Percentiles rank a stretch among this genome's conserved stretches.
phyloP scores from a whole-genome alignment of 2,329 filamentous ascomycete species.

The Epichloe elymi region DNA sequence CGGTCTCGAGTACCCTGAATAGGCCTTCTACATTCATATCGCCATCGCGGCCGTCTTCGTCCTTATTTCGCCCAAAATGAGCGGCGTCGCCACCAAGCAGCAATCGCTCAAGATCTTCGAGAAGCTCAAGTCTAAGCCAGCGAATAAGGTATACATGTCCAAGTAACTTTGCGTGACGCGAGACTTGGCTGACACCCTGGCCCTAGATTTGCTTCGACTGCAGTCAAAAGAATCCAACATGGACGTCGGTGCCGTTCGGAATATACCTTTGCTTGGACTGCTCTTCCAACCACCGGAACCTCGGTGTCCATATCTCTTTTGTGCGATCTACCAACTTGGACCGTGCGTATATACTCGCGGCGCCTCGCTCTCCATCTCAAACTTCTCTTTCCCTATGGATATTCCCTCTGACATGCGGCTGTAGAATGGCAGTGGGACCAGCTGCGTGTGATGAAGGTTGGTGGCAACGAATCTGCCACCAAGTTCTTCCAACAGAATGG shows the following conservation, averaged over 20 bases:
- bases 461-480: constrained; percentile 93
- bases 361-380: too few species aligned
- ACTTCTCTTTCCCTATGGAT: too few species aligned
- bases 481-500: constrained; percentile 98
- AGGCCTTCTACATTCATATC: background rate
- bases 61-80: constrained; percentile 34
- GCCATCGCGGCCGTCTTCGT: background rate
- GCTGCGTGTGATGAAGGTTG: constrained; percentile 92
- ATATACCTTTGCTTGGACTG: constrained; percentile 98
- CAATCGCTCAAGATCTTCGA: constrained; percentile 96
- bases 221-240: constrained; percentile 92
- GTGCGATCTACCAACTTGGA: constrained; percentile 97
- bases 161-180: background rate
- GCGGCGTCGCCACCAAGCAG: constrained; percentile 69
- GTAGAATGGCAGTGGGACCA: constrained; percentile 98
- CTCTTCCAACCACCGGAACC: constrained; percentile 90
- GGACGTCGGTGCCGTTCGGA: constrained; percentile 92
- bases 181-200: background rate
- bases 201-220: constrained; percentile 92
- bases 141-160: constrained; percentile 62
- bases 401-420: constrained; percentile 4
- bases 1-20: background rate
- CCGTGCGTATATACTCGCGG: constrained; percentile 46
- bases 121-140: constrained; percentile 86
- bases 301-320: constrained; percentile 98